Conservation (phyloP, 495 filamentous ascomycete genomes). For the Tuber aestivum region DNA sequence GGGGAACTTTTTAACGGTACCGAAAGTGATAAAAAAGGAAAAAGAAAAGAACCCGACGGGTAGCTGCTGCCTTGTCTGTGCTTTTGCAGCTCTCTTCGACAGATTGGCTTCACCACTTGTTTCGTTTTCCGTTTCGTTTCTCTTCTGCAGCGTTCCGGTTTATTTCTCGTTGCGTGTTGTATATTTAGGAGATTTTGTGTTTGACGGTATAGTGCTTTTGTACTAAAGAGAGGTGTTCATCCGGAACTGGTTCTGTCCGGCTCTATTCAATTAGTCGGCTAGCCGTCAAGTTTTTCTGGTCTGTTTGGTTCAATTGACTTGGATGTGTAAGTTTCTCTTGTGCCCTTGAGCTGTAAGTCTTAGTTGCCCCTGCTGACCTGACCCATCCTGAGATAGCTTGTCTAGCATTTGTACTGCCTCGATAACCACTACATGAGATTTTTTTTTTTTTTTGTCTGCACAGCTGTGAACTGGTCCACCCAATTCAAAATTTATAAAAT, state of each 20-base stretch:
- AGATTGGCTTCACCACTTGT: conserved; percentile 14
- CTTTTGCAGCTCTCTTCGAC: background rate
- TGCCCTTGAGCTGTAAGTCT: conserved; percentile 5
- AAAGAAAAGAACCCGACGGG: background rate
- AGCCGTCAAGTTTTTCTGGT: conserved; percentile 31
- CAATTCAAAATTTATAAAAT: background rate
- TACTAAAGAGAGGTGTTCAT: background rate
- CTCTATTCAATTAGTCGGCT: conserved; percentile 30
- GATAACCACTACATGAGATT: background rate
- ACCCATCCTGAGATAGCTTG: conserved; percentile 22
- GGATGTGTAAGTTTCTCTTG: conserved; percentile 30
- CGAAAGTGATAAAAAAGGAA: background rate
- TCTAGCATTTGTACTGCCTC: conserved; percentile 22
- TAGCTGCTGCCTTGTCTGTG: background rate
- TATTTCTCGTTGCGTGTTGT: conserved; percentile 10
- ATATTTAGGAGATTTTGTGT: background rate
- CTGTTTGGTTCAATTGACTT: conserved; percentile 36
- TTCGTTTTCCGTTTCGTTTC: conserved; percentile 18
- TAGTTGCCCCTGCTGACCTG: conserved; percentile 17
- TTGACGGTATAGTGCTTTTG: background rate
- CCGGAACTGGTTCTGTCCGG: conserved; percentile 32
- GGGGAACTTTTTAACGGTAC: background rate
- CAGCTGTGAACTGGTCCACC: background rate
- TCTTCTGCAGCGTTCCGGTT: conserved; percentile 26
- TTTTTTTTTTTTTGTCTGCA: conserved; percentile 24